Percentiles rank a stretch among this genome's conserved stretches.
Conservation (phyloP, 345 rosid genomes). For the Sisymbrium irio region DNA sequence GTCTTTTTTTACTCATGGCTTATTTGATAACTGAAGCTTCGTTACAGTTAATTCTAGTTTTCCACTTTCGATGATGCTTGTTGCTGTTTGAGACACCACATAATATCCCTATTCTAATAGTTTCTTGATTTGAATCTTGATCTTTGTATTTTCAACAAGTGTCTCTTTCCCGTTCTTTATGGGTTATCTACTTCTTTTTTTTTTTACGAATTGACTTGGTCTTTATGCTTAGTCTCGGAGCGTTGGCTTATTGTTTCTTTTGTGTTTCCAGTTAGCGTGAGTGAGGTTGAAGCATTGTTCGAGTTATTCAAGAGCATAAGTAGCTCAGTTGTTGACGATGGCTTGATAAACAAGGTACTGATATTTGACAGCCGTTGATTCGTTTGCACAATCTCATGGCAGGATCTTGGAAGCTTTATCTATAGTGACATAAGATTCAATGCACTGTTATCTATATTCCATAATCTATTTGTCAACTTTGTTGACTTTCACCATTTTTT, state of each 20-base stretch:
- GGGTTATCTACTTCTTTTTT: not conserved
- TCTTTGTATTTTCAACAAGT: not conserved
- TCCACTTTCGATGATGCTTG: not conserved
- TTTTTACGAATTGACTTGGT: not conserved
- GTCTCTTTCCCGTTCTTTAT: conserved; percentile 4
- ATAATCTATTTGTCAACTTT: conserved; percentile 14
- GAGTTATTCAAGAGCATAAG: conserved; percentile 98
- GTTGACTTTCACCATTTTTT: conserved; percentile 30
- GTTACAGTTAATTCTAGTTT: not conserved
- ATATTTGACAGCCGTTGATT: not conserved
- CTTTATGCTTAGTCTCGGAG: not conserved
- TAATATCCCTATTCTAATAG: not conserved
- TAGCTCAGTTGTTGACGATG: conserved; percentile 93
- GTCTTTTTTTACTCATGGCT: not conserved
- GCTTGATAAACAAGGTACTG: conserved; percentile 88
- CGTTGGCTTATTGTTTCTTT: conserved; percentile 1
- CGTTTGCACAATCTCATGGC: not conserved
- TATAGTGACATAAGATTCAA: conserved; percentile 12
- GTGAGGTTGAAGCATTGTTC: conserved; percentile 97
- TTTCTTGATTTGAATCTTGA: conserved; percentile 17
- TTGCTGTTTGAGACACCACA: not conserved
- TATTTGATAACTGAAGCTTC: conserved; percentile 9
- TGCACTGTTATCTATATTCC: conserved; percentile 4
- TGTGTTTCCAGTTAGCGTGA: conserved; percentile 75
- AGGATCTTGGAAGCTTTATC: conserved; percentile 27